A percentile compares a stretch with the other conserved stretches of the same genome.
phyloP scores from a whole-genome alignment of 1,139 yeast genomes.

The Hansenula anomala region DNA sequence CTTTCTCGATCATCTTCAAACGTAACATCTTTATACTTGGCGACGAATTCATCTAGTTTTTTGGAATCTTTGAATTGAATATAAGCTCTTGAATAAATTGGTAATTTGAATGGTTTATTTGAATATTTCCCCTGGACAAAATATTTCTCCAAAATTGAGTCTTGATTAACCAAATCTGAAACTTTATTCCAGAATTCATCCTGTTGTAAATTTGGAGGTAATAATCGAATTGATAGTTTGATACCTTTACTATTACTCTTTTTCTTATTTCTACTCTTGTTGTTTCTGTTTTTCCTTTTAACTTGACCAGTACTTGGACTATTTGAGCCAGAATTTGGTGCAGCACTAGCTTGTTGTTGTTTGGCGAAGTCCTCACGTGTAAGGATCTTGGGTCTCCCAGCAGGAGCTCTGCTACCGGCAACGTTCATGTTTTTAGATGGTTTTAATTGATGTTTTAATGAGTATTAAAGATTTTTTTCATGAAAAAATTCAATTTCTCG shows the following conservation, averaged over 20 bases:
- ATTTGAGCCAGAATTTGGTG: no score
- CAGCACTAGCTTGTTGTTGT: not conserved
- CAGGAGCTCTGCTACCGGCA: slow-evolving; percentile 3
- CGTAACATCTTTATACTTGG: slow-evolving; percentile 3
- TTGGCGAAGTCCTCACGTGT: not conserved
- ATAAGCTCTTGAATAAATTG: slow-evolving; percentile 23
- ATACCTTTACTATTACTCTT: slow-evolving; percentile 3
- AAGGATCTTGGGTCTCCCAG: not conserved
- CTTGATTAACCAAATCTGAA: slow-evolving; percentile 2
- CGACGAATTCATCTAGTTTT: slow-evolving; percentile 12
- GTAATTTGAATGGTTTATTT: slow-evolving; percentile 20
- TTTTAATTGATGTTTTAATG: not conserved
- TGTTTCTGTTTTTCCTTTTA: slow-evolving; percentile 1
- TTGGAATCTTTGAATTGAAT: slow-evolving; percentile 14
- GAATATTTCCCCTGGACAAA: slow-evolving; percentile 21
- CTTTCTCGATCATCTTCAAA: slow-evolving; percentile 21
- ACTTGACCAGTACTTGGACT: no score
- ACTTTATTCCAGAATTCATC: slow-evolving; percentile 12
- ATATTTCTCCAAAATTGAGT: slow-evolving; percentile 7
- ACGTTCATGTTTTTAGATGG: slow-evolving; percentile 2
- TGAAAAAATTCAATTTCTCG: not conserved
- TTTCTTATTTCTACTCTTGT: slow-evolving; percentile 1
- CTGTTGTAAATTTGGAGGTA: slow-evolving; percentile 20
- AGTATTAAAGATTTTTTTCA: not conserved
- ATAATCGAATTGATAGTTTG: slow-evolving; percentile 17